Conservation (phyloP, 768 basidiomycete genomes). For the Leccinum olivaceopallidum region DNA sequence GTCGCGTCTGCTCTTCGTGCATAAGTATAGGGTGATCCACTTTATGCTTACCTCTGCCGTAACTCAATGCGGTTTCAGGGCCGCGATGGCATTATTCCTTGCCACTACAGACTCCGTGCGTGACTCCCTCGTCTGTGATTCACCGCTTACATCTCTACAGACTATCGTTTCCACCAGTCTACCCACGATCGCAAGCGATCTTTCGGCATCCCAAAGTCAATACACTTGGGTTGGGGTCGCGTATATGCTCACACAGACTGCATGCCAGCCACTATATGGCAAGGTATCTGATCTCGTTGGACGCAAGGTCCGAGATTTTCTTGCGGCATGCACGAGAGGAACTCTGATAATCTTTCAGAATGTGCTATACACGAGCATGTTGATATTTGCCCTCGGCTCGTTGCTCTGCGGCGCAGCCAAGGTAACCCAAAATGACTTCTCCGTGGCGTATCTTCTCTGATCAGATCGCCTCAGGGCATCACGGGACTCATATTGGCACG, state of each 20-base stretch:
- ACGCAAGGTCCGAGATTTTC: conserved; percentile 56
- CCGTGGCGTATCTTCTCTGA: conserved; percentile 19
- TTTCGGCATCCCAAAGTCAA: conserved; percentile 65
- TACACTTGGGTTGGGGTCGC: conserved; percentile 88
- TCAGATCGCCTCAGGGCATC: conserved; percentile 34
- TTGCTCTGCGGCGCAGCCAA: conserved; percentile 73
- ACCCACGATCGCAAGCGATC: conserved; percentile 75
- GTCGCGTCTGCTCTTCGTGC: conserved; percentile 56
- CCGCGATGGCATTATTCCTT: conserved; percentile 78
- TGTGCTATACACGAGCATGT: conserved; percentile 71
- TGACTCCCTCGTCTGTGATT: conserved; percentile 9
- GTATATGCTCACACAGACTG: conserved; percentile 86
- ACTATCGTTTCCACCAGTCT: conserved; percentile 81
- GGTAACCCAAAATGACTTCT: conserved; percentile 40
- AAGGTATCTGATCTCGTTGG: conserved; percentile 78
- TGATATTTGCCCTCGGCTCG: conserved; percentile 77
- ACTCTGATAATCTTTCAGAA: conserved; percentile 40
- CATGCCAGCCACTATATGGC: conserved; percentile 82
- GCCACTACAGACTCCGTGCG: conserved; percentile 85
- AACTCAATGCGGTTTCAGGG: conserved; percentile 43
- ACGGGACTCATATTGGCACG: conserved; percentile 69
- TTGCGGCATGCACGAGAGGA: conserved; percentile 2
- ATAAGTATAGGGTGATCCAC: conserved; percentile 56
- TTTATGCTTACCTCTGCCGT: conserved; percentile 2
- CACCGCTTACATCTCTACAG: conserved; percentile 28